Evolutionary conservation across 169 alveolate species (phyloP), one percentile per base, ranked within the genome.

Genomic region (Cryptosporidium xiaoi): DNA sequence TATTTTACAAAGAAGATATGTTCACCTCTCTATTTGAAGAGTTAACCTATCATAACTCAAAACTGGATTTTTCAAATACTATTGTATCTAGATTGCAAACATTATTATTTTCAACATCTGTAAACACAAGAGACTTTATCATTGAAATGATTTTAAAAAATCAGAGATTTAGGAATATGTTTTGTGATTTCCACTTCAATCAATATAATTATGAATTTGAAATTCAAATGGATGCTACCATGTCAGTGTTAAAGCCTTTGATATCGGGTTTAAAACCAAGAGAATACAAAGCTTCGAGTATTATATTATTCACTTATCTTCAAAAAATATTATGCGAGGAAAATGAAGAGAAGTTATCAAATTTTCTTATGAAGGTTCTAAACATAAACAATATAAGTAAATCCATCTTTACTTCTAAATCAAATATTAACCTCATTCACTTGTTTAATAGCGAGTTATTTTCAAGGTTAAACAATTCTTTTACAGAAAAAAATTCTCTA

Each of bases 71-170:
- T 56, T 55, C 51, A 4, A 69, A 55, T 3, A 56, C 8, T 34
- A n/a, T 69, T 12, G 40, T 56, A 0, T 64, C 31, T 2, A 69
- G 29, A 51, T 16, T 69, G 2, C 66, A 69, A 8, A 51, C 66
- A 20, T 51, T 51, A 53, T 34, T 69, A 56, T 69, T 69, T 29
- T 69, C 83, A 34, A 16, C 66, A 27, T 69, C 83, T 6, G 44
- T 20, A 16, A 29, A 20, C 4, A 51, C 56, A 36, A 69, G 50
- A 34, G 50, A 53, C 18, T 33, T 31, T 27, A 48, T 55, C 2
- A 3, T 48, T 33, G 34, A 55, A 12, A 10, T 69, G 20, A 2
- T 69, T 1, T 27, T 53, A 5, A 13, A 53, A n/a, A 53, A 56
- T 18, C 18, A 6, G 44, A 69, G 51, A 69, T 20, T 56, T 53